Evolutionary conservation across 164 flowering plant genomes (phyloP).

Genomic region (Stephania cephalantha): DNA sequence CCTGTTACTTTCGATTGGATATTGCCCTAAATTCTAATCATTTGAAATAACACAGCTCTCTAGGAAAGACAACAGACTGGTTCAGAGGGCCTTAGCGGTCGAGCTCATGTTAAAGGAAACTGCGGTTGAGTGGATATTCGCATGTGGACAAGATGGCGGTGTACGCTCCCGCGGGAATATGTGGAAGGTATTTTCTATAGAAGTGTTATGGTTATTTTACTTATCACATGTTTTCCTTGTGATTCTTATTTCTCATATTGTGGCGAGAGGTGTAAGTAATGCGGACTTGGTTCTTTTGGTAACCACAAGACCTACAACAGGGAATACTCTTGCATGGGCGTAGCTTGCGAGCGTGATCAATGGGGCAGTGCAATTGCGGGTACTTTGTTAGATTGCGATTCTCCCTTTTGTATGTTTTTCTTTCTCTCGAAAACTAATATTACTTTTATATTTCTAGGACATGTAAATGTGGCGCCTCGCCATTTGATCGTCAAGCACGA

Average conservation of each 20-base stretch:
- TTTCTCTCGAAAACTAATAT: neutral
- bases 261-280: slow-evolving; percentile 83
- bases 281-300: slow-evolving; percentile 95
- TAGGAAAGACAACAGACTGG: slow-evolving; percentile 95
- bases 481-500: slow-evolving; percentile 98
- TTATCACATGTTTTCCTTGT: slow-evolving; percentile 69
- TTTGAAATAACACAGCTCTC: slow-evolving; percentile 48
- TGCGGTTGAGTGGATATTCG: slow-evolving; percentile 95
- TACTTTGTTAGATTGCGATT: slow-evolving; percentile 17
- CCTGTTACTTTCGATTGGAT: neutral
- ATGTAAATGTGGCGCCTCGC: slow-evolving; percentile 99
- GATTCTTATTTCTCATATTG: slow-evolving; percentile 2
- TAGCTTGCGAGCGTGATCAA: slow-evolving; percentile 98
- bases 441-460: slow-evolving; percentile 41
- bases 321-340: slow-evolving; percentile 99
- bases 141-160: slow-evolving; percentile 99
- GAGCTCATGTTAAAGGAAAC: slow-evolving; percentile 94
- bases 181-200: too few relatives aligned
- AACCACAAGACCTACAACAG: slow-evolving; percentile 97
- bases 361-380: slow-evolving; percentile 99
- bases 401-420: neutral
- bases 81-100: slow-evolving; percentile 87
- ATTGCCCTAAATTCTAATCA: slow-evolving; percentile 12
- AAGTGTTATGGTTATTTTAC: too few relatives aligned
- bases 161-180: slow-evolving; percentile 97